These are phyloP conservation scores for Diplodia scrobiculata DNA, from an alignment of 2,329 filamentous ascomycete genomes.

Conservation along the genomic window DNA sequence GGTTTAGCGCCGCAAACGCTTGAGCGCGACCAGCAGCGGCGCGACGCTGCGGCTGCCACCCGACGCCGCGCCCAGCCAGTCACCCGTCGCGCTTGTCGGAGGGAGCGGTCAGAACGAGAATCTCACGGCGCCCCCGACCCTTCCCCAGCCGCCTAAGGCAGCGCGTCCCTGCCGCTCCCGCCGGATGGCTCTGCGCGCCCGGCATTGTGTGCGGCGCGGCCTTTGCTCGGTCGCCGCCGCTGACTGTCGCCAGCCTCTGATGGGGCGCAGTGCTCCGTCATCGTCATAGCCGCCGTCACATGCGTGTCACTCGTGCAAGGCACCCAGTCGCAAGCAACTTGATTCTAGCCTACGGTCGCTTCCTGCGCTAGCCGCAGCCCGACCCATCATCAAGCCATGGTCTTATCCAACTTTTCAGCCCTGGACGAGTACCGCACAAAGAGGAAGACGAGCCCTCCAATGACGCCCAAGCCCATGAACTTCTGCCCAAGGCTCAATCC, in stretches of 20 bases:
- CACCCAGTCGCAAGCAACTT: slow-evolving; percentile 8
- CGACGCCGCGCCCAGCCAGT: slow-evolving; percentile 19
- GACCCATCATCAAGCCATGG: slow-evolving; percentile 38
- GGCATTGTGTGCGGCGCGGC: slow-evolving; percentile 19
- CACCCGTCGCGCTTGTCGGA: slow-evolving; percentile 19
- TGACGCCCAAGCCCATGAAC: slow-evolving; percentile 49
- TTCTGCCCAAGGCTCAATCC: slow-evolving; percentile 51
- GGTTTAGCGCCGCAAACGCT: slow-evolving; percentile 22
- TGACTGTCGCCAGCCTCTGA: not conserved
- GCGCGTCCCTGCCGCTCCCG: not conserved
- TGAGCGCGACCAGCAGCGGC: slow-evolving; percentile 1
- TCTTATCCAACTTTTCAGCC: slow-evolving; percentile 39
- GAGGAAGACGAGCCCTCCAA: slow-evolving; percentile 48
- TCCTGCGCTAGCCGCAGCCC: slow-evolving; percentile 24
- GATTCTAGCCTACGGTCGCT: slow-evolving; percentile 19
- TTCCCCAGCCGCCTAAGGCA: slow-evolving; percentile 3
- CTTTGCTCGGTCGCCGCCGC: slow-evolving; percentile 21
- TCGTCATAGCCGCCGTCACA: slow-evolving; percentile 20
- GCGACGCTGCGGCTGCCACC: slow-evolving; percentile 16
- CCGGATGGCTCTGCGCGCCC: slow-evolving; percentile 2
- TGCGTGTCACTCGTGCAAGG: slow-evolving; percentile 11
- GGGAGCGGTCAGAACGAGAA: slow-evolving; percentile 14
- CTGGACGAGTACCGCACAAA: slow-evolving; percentile 42
- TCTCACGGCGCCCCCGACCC: slow-evolving; percentile 5
- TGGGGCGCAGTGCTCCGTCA: slow-evolving; percentile 6